Base-by-base conservation (phyloP, 495 filamentous ascomycete genomes). In the Trypethelium eluteriae region DNA sequence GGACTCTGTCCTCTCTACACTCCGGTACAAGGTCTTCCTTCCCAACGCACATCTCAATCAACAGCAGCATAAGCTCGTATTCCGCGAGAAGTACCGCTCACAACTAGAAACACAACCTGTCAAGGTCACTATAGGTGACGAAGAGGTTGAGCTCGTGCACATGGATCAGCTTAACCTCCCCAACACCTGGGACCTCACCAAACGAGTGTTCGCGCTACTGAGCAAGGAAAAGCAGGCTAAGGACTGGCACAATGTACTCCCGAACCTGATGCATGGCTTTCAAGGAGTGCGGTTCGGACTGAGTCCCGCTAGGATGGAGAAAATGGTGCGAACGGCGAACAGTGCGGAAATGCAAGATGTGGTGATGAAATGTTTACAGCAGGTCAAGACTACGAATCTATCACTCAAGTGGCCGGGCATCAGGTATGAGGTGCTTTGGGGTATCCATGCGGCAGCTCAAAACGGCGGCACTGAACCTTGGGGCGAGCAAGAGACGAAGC, bases 21-120 rank as follows among this genome's bases (percentile, higher is more conserved):
- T 77, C 16, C 75, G 76, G 61, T 64, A 64, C 34, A 70, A 72
- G 14, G 67, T 78, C 71, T 72, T 80, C 68, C 71, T 78, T 63
- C 78, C 76, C 14, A 34, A 59, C 32, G 56, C 62, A 32, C 67
- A 73, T 68, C 77, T 80, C 35, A 70, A 53, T 38, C 32, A 64
- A 12, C 64, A 67, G 2, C 74, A 80, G 63, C 69, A 64, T 11
- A 69, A 70, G 34, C 68, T 78, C 38, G 70, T 79, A 66, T 76
- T 70, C 73, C 57, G 68, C 39, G 44, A 68, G 18, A 68, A 73
- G 62, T 64, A 75, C 69, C 56, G 59, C 2, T 39, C 66, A 36
- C 44, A 57, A 9, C 68, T 77, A 16, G 67, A 68, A 65, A 67
- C 72, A 11, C 76, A 80, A 16, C 76, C 77, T 11, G 66, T 75